Base-by-base conservation (phyloP, 1,284 basidiomycete genomes). In the Ustilago bromivora region DNA sequence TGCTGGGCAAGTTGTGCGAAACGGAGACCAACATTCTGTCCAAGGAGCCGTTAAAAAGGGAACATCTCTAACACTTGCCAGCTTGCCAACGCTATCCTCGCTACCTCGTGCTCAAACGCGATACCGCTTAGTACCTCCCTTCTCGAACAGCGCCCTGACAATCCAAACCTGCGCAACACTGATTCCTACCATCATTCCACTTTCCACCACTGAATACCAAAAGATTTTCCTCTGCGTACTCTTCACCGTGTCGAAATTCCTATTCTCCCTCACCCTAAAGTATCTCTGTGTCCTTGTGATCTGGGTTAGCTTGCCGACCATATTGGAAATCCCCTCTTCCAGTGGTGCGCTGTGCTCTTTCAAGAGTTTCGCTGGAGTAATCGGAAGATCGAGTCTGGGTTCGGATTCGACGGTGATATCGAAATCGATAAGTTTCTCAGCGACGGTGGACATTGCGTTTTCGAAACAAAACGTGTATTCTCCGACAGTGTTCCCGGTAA, bases 381-480 rank as follows among this genome's bases (percentile, higher is more conserved):
- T 69, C 19, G 84, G 84, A 11, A 84, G 63, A 15, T 84, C 82
- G 5, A 84, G 56, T 2, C 84, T 65, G 2, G 84, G 84, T 65
- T 86, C 84, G 34, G 74, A 78, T 61, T 86, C 84, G 31, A 86
- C 84, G n/a, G 84, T 86, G 57, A 86, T 85, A 66, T 86, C 84
- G 53, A 86, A 85, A 63, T 86, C 84, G 55, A 85, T 57, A 35
- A 84, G 68, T 63, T 86, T 86, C 19, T 84, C 84, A 11, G 70
- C 77, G 23, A 80, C 63, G 9, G 74, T 75, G 34, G 71, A 78
- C 59, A 73, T 68, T 13, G 96, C 94, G 87, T 99, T 99, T 86
- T 95, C 93, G 86, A 99, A 98, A 88, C 97, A 99, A 88, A 99
- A 99, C 3, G 94, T 89, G 88, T 98, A 98, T 89, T 99, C 97